Percentiles rank a stretch among this genome's conserved stretches.
phyloP scores from a whole-genome alignment of 73 alveolate species.

The Tetrahymena borealis region DNA sequence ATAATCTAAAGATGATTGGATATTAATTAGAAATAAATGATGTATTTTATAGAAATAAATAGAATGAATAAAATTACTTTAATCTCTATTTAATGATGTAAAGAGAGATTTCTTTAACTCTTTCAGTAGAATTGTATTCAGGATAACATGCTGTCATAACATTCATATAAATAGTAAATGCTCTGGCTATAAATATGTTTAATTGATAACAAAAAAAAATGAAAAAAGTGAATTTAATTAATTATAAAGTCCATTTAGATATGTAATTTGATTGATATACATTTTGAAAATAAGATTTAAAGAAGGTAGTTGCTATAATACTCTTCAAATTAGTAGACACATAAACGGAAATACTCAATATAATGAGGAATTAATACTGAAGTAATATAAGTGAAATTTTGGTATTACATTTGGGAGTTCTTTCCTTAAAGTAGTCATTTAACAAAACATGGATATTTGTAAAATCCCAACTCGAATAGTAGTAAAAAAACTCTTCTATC shows the following conservation, averaged over 20 bases:
- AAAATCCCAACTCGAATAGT: background rate
- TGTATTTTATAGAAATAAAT: no score
- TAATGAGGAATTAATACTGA: background rate
- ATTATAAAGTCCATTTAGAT: background rate
- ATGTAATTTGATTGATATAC: background rate
- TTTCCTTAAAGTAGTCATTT: background rate
- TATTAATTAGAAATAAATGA: no score
- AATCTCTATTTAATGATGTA: background rate
- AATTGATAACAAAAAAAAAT: background rate
- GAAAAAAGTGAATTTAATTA: background rate
- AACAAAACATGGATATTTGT: background rate
- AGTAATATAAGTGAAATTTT: background rate
- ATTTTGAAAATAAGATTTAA: background rate
- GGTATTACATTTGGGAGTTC: background rate
- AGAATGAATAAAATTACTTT: background rate
- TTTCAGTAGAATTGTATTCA: background rate
- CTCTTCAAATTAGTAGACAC: background rate
- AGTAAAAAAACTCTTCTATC: background rate
- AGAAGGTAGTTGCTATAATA: background rate
- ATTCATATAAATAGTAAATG: background rate
- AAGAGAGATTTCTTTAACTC: background rate
- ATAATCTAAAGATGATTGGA: no score
- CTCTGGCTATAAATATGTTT: background rate
- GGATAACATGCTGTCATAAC: background rate
- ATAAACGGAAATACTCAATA: background rate